These are phyloP conservation scores for Symbiodinium natans DNA, from an alignment of 73 alveolate species.

Conservation along the genomic window DNA sequence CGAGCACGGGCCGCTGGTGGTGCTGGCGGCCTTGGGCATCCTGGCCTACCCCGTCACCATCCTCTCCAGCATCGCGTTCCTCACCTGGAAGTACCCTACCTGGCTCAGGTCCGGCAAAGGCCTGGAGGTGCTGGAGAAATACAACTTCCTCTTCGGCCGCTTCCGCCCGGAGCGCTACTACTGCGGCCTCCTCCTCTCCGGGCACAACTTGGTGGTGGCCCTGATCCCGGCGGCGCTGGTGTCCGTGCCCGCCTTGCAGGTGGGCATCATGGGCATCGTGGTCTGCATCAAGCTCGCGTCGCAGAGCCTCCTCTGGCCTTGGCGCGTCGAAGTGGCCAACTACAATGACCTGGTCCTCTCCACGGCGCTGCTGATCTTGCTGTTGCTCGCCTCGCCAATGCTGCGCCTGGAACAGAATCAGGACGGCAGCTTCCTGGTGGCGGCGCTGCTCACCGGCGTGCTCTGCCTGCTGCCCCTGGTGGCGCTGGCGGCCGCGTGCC, in stretches of 20 bases:
- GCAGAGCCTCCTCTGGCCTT: constrained; percentile 20
- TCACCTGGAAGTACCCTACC: constrained; percentile 11
- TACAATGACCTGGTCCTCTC: constrained; percentile 32
- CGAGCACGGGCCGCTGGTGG: not conserved
- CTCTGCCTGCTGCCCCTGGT: constrained; percentile 14
- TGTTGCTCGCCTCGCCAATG: constrained; percentile 20
- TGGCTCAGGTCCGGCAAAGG: constrained; percentile 2
- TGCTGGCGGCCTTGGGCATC: not conserved
- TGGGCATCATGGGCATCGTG: constrained; percentile 37
- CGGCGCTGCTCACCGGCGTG: not conserved
- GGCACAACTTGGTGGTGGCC: constrained; percentile 24
- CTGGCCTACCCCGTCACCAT: constrained; percentile 12
- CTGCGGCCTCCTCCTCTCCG: constrained; percentile 9
- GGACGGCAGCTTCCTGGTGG: not conserved
- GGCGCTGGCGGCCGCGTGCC: not conserved
- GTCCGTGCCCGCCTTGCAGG: constrained; percentile 38
- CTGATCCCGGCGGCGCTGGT: constrained; percentile 37
- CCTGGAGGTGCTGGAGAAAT: not conserved
- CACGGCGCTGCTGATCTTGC: not conserved
- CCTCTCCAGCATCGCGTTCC: not conserved
- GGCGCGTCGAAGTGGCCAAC: constrained; percentile 41
- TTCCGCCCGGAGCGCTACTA: constrained; percentile 44
- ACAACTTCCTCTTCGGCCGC: constrained; percentile 34
- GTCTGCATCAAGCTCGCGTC: not conserved
- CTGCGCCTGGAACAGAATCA: not conserved